Evolutionary conservation across 2,329 filamentous ascomycete species (phyloP).

Genomic region (Stagonosporopsis vannaccii): DNA sequence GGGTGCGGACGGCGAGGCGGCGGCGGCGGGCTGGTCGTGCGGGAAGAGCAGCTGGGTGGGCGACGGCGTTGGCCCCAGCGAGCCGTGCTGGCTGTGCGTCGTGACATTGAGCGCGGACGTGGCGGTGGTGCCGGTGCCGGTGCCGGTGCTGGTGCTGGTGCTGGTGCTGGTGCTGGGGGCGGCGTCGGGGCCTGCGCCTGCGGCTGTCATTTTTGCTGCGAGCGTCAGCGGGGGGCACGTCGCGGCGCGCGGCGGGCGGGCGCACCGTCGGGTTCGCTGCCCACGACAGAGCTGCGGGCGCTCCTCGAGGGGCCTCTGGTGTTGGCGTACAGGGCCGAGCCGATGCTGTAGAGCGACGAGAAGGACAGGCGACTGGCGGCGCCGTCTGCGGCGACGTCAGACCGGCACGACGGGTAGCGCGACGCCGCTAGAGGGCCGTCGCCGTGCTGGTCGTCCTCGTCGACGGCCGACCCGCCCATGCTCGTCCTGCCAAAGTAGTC

Average conservation of each 20-base stretch:
- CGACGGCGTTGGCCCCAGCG: conserved; percentile 48
- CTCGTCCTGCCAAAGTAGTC: conserved; percentile 36
- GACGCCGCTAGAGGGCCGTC: conserved; percentile 41
- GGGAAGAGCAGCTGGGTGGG: conserved; percentile 48
- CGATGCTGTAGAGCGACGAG: conserved; percentile 75
- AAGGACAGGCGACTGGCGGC: conserved; percentile 70
- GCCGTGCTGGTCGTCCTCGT: conserved; percentile 54
- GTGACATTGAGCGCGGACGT: conserved; percentile 54
- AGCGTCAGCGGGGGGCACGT: background rate
- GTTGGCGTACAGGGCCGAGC: conserved; percentile 64
- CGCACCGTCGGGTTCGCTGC: conserved; percentile 55
- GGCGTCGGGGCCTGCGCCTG: conserved; percentile 22
- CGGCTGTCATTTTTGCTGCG: conserved; percentile 23
- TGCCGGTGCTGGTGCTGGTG: too few relatives aligned
- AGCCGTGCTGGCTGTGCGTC: conserved; percentile 54
- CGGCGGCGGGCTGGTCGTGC: conserved; percentile 33
- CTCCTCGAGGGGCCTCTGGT: conserved; percentile 60
- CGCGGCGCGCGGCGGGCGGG: background rate
- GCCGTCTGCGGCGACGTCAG: conserved; percentile 54
- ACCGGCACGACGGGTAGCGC: conserved; percentile 43
- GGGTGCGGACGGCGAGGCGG: conserved; percentile 9
- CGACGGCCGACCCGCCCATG: conserved; percentile 52
- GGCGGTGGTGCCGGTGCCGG: conserved; percentile 52
- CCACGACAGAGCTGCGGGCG: conserved; percentile 54
- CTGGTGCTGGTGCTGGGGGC: conserved; percentile 31